Conservation (phyloP, 176 grass and related monocot genomes). For the Raddia guianensis region DNA sequence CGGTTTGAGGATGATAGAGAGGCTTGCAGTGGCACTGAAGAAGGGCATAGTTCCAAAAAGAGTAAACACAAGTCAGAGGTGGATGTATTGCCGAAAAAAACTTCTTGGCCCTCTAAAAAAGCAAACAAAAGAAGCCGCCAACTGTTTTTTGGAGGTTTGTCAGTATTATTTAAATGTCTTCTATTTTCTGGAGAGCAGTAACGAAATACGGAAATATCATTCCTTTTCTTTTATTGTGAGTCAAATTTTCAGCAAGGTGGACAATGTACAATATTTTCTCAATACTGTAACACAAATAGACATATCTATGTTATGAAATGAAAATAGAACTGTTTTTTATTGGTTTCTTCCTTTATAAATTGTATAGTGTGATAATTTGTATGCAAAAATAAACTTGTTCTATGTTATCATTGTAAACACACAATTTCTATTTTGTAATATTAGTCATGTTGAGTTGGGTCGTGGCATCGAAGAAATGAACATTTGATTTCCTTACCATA, state of each 20-base stretch:
- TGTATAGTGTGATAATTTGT: not conserved
- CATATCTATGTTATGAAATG: conserved; percentile 20
- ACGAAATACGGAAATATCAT: conserved; percentile 24
- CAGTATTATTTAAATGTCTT: conserved; percentile 7
- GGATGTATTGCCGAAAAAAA: conserved; percentile 57
- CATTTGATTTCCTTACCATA: not conserved
- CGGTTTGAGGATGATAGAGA: conserved; percentile 85
- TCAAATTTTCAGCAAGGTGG: conserved; percentile 19
- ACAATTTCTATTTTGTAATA: conserved; percentile 32
- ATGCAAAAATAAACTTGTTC: conserved; percentile 22
- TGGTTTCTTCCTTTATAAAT: conserved; percentile 7
- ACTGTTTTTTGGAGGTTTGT: conserved; percentile 77
- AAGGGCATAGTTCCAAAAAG: conserved; percentile 64
- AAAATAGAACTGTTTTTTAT: not conserved
- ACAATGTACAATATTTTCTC: conserved; percentile 38
- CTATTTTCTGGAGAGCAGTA: conserved; percentile 25
- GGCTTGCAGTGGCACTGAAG: conserved; percentile 97
- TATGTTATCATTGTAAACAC: not conserved
- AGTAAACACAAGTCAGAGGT: conserved; percentile 59
- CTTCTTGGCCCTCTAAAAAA: conserved; percentile 58
- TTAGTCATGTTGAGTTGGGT: not conserved
- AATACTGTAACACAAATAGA: conserved; percentile 23
- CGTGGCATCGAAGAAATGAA: conserved; percentile 29
- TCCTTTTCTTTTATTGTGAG: conserved; percentile 35
- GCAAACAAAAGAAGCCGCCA: conserved; percentile 85